Conservation (phyloP, 2,329 filamentous ascomycete species). For the Fusarium sororula region DNA sequence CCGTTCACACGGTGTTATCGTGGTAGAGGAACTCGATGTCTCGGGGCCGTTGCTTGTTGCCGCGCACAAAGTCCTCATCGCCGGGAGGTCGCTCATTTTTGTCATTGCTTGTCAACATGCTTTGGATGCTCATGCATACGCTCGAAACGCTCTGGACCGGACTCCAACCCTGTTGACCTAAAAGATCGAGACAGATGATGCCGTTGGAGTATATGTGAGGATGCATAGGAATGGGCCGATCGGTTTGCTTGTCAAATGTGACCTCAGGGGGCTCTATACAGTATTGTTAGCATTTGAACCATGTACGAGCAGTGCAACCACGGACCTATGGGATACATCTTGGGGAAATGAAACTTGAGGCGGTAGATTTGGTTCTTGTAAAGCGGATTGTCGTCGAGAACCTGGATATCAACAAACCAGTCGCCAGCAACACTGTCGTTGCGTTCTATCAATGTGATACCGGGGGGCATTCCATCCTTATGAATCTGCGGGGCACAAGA, state of each 20-base stretch:
- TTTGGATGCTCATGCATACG: slow-evolving; percentile 96
- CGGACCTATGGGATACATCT: slow-evolving; percentile 88
- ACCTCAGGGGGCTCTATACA: slow-evolving; percentile 89
- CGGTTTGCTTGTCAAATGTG: slow-evolving; percentile 75
- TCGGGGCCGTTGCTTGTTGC: slow-evolving; percentile 79
- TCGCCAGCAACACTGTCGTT: slow-evolving; percentile 78
- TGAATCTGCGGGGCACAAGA: slow-evolving; percentile 56
- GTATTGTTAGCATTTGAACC: slow-evolving; percentile 6
- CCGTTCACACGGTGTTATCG: slow-evolving; percentile 75
- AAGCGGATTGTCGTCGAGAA: slow-evolving; percentile 89
- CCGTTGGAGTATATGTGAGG: slow-evolving; percentile 99
- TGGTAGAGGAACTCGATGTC: slow-evolving; percentile 97
- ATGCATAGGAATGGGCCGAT: slow-evolving; percentile 85
- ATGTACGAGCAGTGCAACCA: neutral
- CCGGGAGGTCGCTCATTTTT: slow-evolving; percentile 91
- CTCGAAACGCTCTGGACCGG: slow-evolving; percentile 97
- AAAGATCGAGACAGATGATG: slow-evolving; percentile 95
- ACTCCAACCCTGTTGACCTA: slow-evolving; percentile 89
- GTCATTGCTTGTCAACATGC: slow-evolving; percentile 95
- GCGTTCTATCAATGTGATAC: slow-evolving; percentile 81
- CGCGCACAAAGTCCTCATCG: slow-evolving; percentile 86
- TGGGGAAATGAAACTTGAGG: slow-evolving; percentile 85
- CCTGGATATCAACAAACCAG: slow-evolving; percentile 92
- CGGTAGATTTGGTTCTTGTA: slow-evolving; percentile 84
- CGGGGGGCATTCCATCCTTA: slow-evolving; percentile 65